Evolutionary conservation across 805 yeast genomes (phyloP), one percentile per base, ranked within the genome.

Genomic region (Candida silvicultrix): DNA sequence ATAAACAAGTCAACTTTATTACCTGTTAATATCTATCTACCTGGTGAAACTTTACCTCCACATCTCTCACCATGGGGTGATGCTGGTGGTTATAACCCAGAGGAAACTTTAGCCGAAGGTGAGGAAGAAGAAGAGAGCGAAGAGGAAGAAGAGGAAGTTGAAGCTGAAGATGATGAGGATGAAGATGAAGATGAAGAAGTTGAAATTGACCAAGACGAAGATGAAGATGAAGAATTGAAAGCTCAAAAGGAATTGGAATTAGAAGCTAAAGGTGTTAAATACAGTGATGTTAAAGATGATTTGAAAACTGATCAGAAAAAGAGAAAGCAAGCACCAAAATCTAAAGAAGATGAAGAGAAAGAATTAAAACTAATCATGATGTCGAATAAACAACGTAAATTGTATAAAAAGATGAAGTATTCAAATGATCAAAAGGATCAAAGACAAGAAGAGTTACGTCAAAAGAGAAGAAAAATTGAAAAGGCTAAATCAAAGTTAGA

Each of bases 1-100:
- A 70, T 94, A 49, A 94, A 94, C 71, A 84, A 85, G 67, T 77
- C 80, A 42, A 73, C 77, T 49, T 73, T 94, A 49, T 72, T 85
- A 49, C 80, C 94, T 18, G 96, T 88, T 20, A 81, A 83, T 45
- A 75, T 74, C 45, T 94, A 94, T 62, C 85, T 95, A 39, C 96
- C 97, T 5, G 99, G 99, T 46, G 97, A 92, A 69, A 71, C 88
- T 5, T 74, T 94, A 53, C 99, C 99, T 40, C 97, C 99, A 34
- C 99, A 94, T 67, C 73, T 94, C 59, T 87, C 96, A 44, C 99
- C 99, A 72, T 94, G 99, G 98, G 98, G 98, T 56, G 99, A 94
- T 70, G 78, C 90, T 41, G 89, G 85, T 57, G 84, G 83, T 45
- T 94, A 94, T 69, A 81, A 92, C 66, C 98, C 99, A 58, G 81